Base-by-base conservation (phyloP, 108 stramenopile genomes). In the Fragilaria radians region DNA sequence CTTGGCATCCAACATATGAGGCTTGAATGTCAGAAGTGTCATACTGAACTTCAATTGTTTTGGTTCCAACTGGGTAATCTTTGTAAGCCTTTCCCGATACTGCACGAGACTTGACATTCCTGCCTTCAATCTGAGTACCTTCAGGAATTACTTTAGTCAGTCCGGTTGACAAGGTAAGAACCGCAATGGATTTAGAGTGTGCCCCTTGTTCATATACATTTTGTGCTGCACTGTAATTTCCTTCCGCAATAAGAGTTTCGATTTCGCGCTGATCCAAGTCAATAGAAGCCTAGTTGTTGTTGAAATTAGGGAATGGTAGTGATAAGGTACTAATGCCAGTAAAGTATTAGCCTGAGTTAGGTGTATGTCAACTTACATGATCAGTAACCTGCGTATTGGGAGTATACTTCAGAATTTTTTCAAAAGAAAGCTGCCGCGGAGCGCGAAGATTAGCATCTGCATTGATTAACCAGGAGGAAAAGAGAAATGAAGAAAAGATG, bases 241-340 rank as follows among this genome's bases (percentile, higher is more conserved):
- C 68, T 4, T 66, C 51, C 19, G 62, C 60, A 24, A 75, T 28
- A 23, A 68, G 70, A 21, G 46, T 5, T n/a, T 72, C 58, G 3
- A 72, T 72, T 3, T 61, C 77, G 4, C 21, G 29, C 63, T 84
- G 79, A 62, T 91, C 89, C 45, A 80, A 56, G 67, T 85, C 86
- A 46, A 91, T 68, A 28, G 75, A 55, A 28, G 26, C 42, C 52
- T 64, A 23, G 22, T 45, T 14, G 1, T 33, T 17, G 36, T 23
- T 26, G 25, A 42, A 2, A 21, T 32, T 19, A 14, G 19, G 7
- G 11, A 42, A 26, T 59, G 45, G 21, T 59, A 24, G 22, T 7
- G 7, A 3, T 19, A 14, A 42, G n/a, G 21, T 11, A 45, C 5
- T 7, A 17, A 33, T 11, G 14, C 28, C 3, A 7, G 4, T 46